These are phyloP conservation scores for Candida odintsovae DNA, from an alignment of 805 yeast species.

Conservation along the genomic window DNA sequence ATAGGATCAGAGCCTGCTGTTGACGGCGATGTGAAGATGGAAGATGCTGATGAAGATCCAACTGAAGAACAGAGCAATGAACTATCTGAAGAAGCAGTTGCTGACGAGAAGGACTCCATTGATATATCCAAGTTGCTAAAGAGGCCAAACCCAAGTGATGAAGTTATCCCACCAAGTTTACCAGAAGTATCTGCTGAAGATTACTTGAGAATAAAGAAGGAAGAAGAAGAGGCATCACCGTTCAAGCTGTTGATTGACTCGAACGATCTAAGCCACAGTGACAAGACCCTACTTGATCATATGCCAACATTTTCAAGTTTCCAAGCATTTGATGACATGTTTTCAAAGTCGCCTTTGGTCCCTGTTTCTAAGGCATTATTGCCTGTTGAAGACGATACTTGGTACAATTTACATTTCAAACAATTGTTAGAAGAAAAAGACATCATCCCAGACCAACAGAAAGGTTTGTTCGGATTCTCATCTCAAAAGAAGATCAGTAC, in stretches of 20 bases:
- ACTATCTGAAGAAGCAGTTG: conserved; percentile 1
- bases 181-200: conserved; percentile 29
- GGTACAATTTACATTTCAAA: conserved; percentile 53
- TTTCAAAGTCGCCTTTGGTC: conserved; percentile 30
- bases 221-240: conserved; percentile 14
- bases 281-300: conserved; percentile 28
- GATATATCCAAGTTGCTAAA: conserved; percentile 31
- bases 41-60: conserved; percentile 2
- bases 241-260: conserved; percentile 28
- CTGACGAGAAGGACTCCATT: conserved; percentile 23
- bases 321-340: conserved; percentile 25
- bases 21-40: conserved; percentile 6
- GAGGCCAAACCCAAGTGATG: conserved; percentile 29
- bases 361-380: conserved; percentile 63
- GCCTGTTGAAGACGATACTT: conserved; percentile 59
- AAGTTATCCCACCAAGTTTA: conserved; percentile 23
- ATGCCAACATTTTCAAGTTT: conserved; percentile 29
- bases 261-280: conserved; percentile 28
- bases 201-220: conserved; percentile 7
- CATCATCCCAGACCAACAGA: conserved; percentile 37
- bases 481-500: conserved; percentile 50
- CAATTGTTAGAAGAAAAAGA: conserved; percentile 38
- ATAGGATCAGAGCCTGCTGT: conserved; percentile 6
- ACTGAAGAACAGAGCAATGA: background rate
- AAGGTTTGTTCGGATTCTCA: conserved; percentile 44